Evolutionary conservation across 2,329 filamentous ascomycete genomes (phyloP), one percentile per base, ranked within the genome.

Genomic region (Ceratocystiopsis sp.): DNA sequence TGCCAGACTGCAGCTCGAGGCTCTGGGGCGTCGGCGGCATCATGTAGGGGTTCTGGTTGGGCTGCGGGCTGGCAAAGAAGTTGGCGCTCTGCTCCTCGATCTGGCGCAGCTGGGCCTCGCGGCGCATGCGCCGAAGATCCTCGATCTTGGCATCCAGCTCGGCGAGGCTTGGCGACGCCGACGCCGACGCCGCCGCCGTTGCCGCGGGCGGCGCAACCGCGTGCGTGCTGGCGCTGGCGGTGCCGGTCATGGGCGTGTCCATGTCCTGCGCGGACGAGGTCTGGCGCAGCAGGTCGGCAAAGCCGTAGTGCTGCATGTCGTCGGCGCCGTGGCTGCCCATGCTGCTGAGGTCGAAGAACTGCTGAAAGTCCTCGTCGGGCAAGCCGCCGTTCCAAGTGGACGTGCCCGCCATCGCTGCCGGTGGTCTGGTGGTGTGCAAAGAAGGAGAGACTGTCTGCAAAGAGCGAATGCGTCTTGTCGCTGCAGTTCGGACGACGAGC

Each of bases 21-120:
- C 84, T 89, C 56, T 82, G 84, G 0, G 84, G 84, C 14, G 84
- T 91, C 3, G 82, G 82, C 7, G 84, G 84, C 9, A 85, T 73
- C 42, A 80, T 75, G 46, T 70, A 67, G 25, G 25, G 25, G 9
- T 29, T 29, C 25, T 29, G 25, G 25, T 29, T 29, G 5, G 25
- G 25, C 48, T 68, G 69, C 46, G 72, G 66, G 42, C 60, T 69
- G 44, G 60, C 57, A 53, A 70, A 77, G 53, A 68, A 73, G 43
- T 67, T 68, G 13, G 60, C 65, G 38, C 67, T 69, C 48, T 78
- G 72, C 53, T 78, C 72, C 42, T 72, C 66, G 15, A 73, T 55
- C 48, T 73, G 70, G 43, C 68, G 65, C 50, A 73, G 71, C 54
- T 78, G 72, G 49, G 76, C 69, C 29, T 78, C 68, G 41, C 75